These are phyloP conservation scores for Parasitella parasitica DNA, from an alignment of 371 early-diverging fungal species.

Conservation along the genomic window DNA sequence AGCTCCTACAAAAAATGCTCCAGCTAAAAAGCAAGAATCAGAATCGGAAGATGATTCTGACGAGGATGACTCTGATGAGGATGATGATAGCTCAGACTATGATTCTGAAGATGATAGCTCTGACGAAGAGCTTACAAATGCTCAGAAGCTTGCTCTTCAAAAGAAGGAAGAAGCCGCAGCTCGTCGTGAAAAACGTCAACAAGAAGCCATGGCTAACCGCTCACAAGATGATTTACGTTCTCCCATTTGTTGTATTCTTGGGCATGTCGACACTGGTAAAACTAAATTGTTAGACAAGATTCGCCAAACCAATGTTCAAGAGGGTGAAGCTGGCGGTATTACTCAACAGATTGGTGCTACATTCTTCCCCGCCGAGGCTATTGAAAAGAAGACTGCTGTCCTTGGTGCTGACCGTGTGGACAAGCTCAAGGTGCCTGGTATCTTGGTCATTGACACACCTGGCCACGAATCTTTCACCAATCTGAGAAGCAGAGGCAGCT, in stretches of 20 bases:
- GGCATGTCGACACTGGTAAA: conserved; percentile 99
- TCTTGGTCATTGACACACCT: conserved; percentile 99
- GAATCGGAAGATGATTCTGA: conserved; percentile 21
- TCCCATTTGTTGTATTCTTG: conserved; percentile 99
- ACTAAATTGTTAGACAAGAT: conserved; percentile 99
- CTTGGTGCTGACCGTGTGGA: conserved; percentile 52
- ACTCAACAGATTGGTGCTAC: conserved; percentile 99
- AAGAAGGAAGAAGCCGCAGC: conserved; percentile 83
- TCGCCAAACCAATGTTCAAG: conserved; percentile 99
- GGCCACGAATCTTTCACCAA: conserved; percentile 99
- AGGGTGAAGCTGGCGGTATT: conserved; percentile 99
- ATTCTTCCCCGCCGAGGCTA: conserved; percentile 97
- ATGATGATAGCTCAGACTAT: conserved; percentile 50
- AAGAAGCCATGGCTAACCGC: conserved; percentile 83
- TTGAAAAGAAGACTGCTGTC: conserved; percentile 87
- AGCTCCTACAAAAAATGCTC: conserved; percentile 29
- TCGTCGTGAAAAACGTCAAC: conserved; percentile 71
- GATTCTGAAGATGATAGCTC: conserved; percentile 53
- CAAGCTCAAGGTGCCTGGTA: conserved; percentile 91
- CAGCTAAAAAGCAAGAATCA: conserved; percentile 38
- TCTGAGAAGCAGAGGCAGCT: conserved; percentile 97
- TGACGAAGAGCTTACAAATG: conserved; percentile 63
- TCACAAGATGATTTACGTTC: conserved; percentile 92
- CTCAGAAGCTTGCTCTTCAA: conserved; percentile 61
- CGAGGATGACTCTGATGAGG: conserved; percentile 18